These are phyloP conservation scores for Suillus weaverae DNA, from an alignment of 768 basidiomycete genomes.

Conservation along the genomic window DNA sequence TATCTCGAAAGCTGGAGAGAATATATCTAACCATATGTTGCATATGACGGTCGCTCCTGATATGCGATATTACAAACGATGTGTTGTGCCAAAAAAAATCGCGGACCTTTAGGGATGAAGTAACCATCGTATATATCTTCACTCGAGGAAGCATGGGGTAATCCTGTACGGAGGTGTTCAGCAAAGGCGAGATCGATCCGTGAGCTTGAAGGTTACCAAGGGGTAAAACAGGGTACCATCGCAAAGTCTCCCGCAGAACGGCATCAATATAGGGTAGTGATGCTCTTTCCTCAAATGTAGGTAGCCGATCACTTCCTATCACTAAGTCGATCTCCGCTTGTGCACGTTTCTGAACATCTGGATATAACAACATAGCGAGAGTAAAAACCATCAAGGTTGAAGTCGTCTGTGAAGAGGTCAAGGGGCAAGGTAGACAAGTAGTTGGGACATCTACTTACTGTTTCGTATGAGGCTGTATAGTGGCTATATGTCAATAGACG, in stretches of 20 bases:
- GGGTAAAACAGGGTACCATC: slow-evolving; percentile 17
- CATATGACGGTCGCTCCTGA: slow-evolving; percentile 11
- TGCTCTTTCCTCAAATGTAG: slow-evolving; percentile 12
- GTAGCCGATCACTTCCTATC: slow-evolving; percentile 19
- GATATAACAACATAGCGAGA: slow-evolving; percentile 20
- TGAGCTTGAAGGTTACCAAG: slow-evolving; percentile 7
- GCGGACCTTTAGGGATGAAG: slow-evolving; percentile 15
- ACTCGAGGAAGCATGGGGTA: slow-evolving; percentile 12
- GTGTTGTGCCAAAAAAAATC: too few species aligned
- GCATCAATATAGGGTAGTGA: slow-evolving; percentile 17
- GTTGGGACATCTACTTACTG: slow-evolving; percentile 4
- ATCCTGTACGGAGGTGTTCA: background rate
- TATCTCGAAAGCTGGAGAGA: background rate
- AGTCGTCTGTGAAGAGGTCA: slow-evolving; percentile 11
- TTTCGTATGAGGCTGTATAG: slow-evolving; percentile 10
- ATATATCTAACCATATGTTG: slow-evolving; percentile 12
- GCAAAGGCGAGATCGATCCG: background rate
- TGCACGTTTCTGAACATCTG: slow-evolving; percentile 14
- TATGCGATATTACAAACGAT: background rate
- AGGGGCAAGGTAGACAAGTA: too few species aligned
- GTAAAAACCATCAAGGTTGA: slow-evolving; percentile 12
- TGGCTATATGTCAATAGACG: background rate
- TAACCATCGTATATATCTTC: slow-evolving; percentile 16
- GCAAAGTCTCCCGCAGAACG: slow-evolving; percentile 16
- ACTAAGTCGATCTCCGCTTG: slow-evolving; percentile 25